A percentile compares a stretch with the other conserved stretches of the same genome.
Evolutionary conservation across 1,284 basidiomycete species (phyloP).

Genomic region (Mrakiaceae sp.): DNA sequence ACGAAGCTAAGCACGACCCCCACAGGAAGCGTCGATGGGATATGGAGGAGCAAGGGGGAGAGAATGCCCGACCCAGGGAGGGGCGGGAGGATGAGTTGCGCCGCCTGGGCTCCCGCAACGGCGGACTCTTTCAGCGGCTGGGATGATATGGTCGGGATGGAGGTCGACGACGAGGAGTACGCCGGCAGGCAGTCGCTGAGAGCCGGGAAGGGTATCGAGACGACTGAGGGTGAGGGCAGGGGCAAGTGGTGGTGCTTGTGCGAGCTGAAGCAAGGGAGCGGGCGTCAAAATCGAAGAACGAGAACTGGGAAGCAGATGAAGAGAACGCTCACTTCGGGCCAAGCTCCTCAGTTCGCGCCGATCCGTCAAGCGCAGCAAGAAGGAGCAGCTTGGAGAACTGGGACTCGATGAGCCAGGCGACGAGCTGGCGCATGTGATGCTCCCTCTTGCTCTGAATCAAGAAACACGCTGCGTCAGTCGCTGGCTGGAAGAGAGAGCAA

Average conservation of each 20-base stretch:
- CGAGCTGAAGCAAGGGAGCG: neutral
- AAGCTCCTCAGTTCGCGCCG: neutral
- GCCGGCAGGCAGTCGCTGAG: neutral
- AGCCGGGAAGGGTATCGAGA: slow-evolving; percentile 8
- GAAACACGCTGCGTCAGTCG: no score
- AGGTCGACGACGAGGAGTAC: neutral
- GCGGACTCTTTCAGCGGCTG: neutral
- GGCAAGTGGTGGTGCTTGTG: slow-evolving; percentile 7
- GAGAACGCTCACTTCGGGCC: neutral
- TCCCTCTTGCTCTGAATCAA: slow-evolving; percentile 1
- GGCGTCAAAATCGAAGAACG: neutral
- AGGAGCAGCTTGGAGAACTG: slow-evolving; percentile 10
- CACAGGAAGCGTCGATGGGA: neutral
- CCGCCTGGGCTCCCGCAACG: neutral
- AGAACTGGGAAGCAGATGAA: neutral
- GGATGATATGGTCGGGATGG: neutral
- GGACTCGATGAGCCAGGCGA: slow-evolving; percentile 8
- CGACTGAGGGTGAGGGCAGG: neutral
- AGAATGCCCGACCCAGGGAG: slow-evolving; percentile 14
- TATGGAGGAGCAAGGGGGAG: slow-evolving; percentile 5
- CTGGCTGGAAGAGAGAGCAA: no score
- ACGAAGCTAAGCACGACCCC: slow-evolving; percentile 12
- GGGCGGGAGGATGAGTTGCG: slow-evolving; percentile 10
- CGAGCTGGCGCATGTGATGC: slow-evolving; percentile 1
- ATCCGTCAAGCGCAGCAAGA: slow-evolving; percentile 7